These are phyloP conservation scores for Buddleja alternifolia DNA, from an alignment of 257 asterid genomes.

Conservation along the genomic window DNA sequence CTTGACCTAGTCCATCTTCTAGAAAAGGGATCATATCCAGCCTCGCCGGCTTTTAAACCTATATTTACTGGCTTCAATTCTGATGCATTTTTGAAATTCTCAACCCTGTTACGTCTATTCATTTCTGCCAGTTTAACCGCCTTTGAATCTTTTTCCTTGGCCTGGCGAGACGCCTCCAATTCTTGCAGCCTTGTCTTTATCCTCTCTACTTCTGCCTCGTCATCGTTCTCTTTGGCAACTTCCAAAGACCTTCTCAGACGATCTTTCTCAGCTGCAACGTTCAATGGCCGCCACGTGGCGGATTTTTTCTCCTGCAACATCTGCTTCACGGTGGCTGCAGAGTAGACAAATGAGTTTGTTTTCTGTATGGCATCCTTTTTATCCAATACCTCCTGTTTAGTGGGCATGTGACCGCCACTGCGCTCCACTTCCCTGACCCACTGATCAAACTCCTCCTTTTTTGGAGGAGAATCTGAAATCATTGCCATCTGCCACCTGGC, in stretches of 20 bases:
- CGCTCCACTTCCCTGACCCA: slow-evolving; percentile 96
- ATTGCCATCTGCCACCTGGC: slow-evolving; percentile 99
- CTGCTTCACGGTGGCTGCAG: slow-evolving; percentile 94
- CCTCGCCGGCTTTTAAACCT: slow-evolving; percentile 79
- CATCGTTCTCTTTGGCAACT: slow-evolving; percentile 75
- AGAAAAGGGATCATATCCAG: slow-evolving; percentile 94
- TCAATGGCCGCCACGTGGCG: slow-evolving; percentile 89
- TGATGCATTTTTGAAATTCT: slow-evolving; percentile 90
- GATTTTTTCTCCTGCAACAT: slow-evolving; percentile 97
- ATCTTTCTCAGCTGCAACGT: slow-evolving; percentile 94
- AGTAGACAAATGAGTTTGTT: slow-evolving; percentile 79
- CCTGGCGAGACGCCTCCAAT: slow-evolving; percentile 67
- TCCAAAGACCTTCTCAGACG: slow-evolving; percentile 85
- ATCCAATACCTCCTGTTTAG: slow-evolving; percentile 80
- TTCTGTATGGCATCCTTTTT: slow-evolving; percentile 84
- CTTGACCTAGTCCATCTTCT: slow-evolving; percentile 96
- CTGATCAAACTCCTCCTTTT: slow-evolving; percentile 82
- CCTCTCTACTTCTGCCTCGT: slow-evolving; percentile 75
- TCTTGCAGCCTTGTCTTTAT: slow-evolving; percentile 69
- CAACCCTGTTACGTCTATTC: slow-evolving; percentile 86
- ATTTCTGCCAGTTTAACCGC: slow-evolving; percentile 85
- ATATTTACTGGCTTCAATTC: slow-evolving; percentile 59
- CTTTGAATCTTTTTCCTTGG: slow-evolving; percentile 66
- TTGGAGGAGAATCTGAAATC: slow-evolving; percentile 86
- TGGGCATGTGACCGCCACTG: slow-evolving; percentile 79